Percentiles rank a stretch among this genome's conserved stretches.
These are phyloP conservation scores for Dothideomycetes sp. DNA, from an alignment of 2,329 filamentous ascomycete species.

Conservation along the genomic window DNA sequence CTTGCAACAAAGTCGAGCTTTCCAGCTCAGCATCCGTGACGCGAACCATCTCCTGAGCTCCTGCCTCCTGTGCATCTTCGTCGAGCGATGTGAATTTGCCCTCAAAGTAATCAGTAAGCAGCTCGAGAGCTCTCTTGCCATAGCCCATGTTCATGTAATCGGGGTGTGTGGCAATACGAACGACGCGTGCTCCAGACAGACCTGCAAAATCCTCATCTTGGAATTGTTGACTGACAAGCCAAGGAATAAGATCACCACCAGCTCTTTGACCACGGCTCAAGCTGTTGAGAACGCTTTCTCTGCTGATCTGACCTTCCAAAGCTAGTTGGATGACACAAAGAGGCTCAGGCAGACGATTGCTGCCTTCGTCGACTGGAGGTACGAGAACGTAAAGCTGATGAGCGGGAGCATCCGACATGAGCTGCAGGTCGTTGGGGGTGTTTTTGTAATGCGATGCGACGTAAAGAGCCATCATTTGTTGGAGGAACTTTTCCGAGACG, in stretches of 20 bases:
- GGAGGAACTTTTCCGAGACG: conserved; percentile 91
- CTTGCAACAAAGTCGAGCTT: conserved; percentile 65
- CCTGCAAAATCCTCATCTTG: conserved; percentile 95
- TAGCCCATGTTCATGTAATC: conserved; percentile 92
- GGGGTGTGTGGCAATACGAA: conserved; percentile 92
- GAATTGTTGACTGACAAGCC: conserved; percentile 96
- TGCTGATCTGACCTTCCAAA: conserved; percentile 88
- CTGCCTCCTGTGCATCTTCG: conserved; percentile 50
- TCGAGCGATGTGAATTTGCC: conserved; percentile 80
- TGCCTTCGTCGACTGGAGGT: conserved; percentile 69
- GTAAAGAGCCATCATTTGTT: conserved; percentile 96
- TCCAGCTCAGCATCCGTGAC: conserved; percentile 77
- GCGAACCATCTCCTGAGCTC: conserved; percentile 54
- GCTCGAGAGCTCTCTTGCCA: conserved; percentile 75
- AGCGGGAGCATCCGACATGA: conserved; percentile 95
- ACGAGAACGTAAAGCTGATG: conserved; percentile 94
- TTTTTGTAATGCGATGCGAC: conserved; percentile 98
- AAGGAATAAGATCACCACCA: conserved; percentile 88
- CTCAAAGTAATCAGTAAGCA: conserved; percentile 87
- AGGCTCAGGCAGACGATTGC: conserved; percentile 76
- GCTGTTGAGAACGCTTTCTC: conserved; percentile 82
- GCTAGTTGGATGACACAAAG: conserved; percentile 92
- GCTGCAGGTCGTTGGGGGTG: conserved; percentile 91
- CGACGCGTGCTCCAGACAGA: conserved; percentile 81
- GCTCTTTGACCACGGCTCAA: conserved; percentile 82